Evolutionary conservation across 2,329 filamentous ascomycete genomes (phyloP), one percentile per base, ranked within the genome.

Genomic region (Byssochlamys sp.): DNA sequence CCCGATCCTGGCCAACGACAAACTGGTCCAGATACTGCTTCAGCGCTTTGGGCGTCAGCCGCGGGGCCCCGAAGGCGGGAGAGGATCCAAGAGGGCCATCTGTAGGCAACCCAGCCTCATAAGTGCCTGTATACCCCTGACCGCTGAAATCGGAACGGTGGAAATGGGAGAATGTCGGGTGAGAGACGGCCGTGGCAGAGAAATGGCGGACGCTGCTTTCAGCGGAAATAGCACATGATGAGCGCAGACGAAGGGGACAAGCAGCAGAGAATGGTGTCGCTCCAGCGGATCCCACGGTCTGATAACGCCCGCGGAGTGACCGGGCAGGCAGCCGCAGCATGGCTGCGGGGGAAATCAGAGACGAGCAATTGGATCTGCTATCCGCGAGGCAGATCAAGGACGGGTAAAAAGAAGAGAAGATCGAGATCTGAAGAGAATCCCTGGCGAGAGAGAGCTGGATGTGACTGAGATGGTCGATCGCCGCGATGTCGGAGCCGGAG

Each of bases 21-120:
- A 95, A 99, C 69, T 94, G 89, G 71, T 99, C 94, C 31, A 97
- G 84, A 67, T 94, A 88, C 68, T 90, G 85, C 78, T 97, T 96
- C 66, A 99, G 80, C 65, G 78, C 75, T 63, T 80, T 81, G 6
- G 84, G 84, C 9, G 84, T 87, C 55, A 86, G 77, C 55, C 78
- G 78, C 31, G 81, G 81, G 29, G 78, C 78, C 58, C 82, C 83
- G 60, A 83, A 80, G 33, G 78, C 77, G 59, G 80, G 81, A 9
- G 82, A 79, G 59, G 80, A 81, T 39, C 79, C 80, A 57, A 88
- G 71, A n/a, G 85, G 85, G 0, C 85, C 85, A 27, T 78, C 74
- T 14, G 84, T 87, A 2, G 83, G 83, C 55, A 79, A 73, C 4
- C 80, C 81, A 4, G 84, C 74, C 66, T 88, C 85, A 73, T 88